These are phyloP conservation scores for Tetrahymena elliotti DNA, from an alignment of 73 alveolate species.

Conservation along the genomic window DNA sequence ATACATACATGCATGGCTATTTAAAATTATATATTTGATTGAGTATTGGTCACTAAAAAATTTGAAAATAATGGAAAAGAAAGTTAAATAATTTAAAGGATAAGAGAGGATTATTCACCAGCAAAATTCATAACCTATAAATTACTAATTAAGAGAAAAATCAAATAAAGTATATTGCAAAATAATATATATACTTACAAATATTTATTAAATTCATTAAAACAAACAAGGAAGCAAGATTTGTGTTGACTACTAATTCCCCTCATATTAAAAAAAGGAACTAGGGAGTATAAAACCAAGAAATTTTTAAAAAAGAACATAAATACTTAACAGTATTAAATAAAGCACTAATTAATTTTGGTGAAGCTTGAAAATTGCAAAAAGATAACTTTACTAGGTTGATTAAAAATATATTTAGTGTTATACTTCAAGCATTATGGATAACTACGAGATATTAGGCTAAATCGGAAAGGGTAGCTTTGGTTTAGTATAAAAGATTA, in stretches of 20 bases:
- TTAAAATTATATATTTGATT: neutral
- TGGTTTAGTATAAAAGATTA: slow-evolving; percentile 81
- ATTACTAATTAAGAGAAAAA: neutral
- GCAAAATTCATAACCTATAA: neutral
- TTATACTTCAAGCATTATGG: slow-evolving; percentile 1
- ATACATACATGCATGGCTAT: neutral
- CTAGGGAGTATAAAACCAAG: neutral
- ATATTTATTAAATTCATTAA: neutral
- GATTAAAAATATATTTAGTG: neutral
- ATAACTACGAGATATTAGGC: slow-evolving; percentile 64
- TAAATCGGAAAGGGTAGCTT: slow-evolving; percentile 85
- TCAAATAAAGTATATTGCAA: neutral
- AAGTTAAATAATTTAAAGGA: neutral
- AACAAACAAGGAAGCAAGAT: neutral
- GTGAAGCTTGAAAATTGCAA: neutral
- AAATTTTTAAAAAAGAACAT: neutral
- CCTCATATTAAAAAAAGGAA: neutral
- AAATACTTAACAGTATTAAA: neutral
- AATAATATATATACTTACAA: neutral
- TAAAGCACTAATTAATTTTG: no score
- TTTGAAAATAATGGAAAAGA: neutral
- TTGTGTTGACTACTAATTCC: neutral
- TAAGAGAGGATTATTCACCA: neutral
- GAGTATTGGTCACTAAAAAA: neutral
- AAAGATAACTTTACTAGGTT: neutral